Evolutionary conservation across 352 stramenopile genomes (phyloP).

Genomic region (Phytopythium chamaehyphon): DNA sequence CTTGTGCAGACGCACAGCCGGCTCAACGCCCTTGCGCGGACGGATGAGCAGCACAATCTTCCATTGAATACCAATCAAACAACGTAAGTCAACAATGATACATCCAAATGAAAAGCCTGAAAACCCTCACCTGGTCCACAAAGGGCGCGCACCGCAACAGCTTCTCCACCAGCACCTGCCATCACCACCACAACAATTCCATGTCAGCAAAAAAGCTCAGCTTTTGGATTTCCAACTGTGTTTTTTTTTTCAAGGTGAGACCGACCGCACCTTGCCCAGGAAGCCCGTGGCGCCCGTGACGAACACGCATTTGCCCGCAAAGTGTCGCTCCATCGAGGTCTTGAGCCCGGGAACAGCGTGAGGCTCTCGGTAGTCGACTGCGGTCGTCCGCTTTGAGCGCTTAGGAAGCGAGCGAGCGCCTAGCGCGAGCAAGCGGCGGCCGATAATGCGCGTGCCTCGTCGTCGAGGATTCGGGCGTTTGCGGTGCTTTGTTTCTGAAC

Average conservation of each 20-base stretch:
- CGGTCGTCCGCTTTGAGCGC: not conserved
- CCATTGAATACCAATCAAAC: too few species aligned
- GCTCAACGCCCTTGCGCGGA: conserved; percentile 62
- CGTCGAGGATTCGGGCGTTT: not conserved
- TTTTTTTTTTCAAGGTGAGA: too few species aligned
- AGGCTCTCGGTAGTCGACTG: not conserved
- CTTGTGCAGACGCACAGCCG: conserved; percentile 50
- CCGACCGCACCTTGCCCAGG: conserved; percentile 58
- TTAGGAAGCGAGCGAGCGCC: not conserved
- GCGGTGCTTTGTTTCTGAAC: not conserved
- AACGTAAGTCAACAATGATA: too few species aligned
- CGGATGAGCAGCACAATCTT: conserved; percentile 79
- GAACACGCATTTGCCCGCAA: conserved; percentile 66
- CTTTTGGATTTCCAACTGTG: too few species aligned
- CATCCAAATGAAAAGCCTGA: too few species aligned
- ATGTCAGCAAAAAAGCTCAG: too few species aligned
- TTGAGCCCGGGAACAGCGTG: not conserved
- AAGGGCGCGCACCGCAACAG: conserved; percentile 61
- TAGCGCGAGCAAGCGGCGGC: not conserved
- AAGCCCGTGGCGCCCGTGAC: conserved; percentile 87
- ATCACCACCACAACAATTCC: not conserved
- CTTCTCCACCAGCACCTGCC: conserved; percentile 76
- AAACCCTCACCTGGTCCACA: conserved; percentile 35
- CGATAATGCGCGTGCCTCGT: not conserved
- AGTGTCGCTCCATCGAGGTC: conserved; percentile 45